Percentiles rank a stretch among this genome's conserved stretches.
These are phyloP conservation scores for Neurospora pannonica DNA, from an alignment of 495 filamentous ascomycete species.

Conservation along the genomic window DNA sequence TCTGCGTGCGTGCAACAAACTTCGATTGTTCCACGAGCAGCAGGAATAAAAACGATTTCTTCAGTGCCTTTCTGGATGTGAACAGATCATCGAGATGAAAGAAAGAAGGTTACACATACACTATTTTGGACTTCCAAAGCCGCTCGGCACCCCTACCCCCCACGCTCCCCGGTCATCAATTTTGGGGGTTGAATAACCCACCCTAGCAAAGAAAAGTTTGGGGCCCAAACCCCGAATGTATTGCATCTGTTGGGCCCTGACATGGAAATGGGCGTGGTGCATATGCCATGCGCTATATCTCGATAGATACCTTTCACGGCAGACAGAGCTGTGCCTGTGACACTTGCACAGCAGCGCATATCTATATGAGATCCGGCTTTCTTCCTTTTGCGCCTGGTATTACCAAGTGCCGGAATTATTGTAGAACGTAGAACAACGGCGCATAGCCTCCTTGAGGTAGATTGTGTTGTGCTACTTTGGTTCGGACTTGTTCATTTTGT, in stretches of 20 bases:
- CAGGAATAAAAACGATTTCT: too few relatives aligned
- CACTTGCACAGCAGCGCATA: neutral
- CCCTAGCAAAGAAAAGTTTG: neutral
- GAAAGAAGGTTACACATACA: neutral
- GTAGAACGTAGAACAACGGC: neutral
- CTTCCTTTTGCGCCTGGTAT: neutral
- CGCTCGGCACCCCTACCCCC: neutral
- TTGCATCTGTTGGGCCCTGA: neutral
- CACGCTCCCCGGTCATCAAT: neutral
- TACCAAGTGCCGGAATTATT: neutral
- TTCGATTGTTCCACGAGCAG: neutral
- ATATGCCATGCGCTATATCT: neutral
- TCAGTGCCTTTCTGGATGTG: neutral
- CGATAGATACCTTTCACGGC: neutral
- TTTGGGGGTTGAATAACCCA: neutral
- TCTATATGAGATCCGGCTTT: neutral
- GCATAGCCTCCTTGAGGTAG: neutral
- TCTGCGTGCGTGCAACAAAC: neutral
- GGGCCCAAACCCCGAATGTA: neutral
- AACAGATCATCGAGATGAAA: neutral
- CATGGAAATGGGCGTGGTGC: neutral
- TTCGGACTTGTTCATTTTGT: neutral
- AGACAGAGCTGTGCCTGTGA: neutral
- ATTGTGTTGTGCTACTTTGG: neutral
- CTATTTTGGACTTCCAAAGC: neutral